Base-by-base conservation (phyloP, 805 yeast genomes). In the Ogataea ganodermae region DNA sequence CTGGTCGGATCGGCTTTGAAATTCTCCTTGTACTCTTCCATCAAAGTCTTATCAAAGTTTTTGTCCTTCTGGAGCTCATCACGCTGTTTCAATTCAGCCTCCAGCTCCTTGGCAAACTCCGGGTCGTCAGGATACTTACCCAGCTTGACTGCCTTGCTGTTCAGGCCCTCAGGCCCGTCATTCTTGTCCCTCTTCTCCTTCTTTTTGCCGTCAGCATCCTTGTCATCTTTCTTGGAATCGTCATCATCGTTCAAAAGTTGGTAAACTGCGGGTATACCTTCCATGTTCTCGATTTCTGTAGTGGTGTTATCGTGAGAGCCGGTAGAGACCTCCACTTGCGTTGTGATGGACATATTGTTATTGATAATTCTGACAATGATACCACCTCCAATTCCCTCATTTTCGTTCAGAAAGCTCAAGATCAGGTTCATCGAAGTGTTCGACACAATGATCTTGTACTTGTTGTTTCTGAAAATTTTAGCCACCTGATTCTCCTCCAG, bases 341-440 rank as follows among this genome's bases (percentile, higher is more conserved):
- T 75, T 10, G 72, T 65, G 6, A 82, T 78, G 42, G 76, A 83
- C 57, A 94, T 74, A 64, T 89, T 82, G 68, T 89, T 91, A 70
- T 94, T 94, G 52, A 94, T 83, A 41, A 89, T 76, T 56, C 97
- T 74, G 40, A 94, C 88, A 45, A 92, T 74, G 31, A 92, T 79
- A 2, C 91, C 85, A 2, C 98, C 98, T 35, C 98, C 98, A 45
- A 84, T 83, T 8, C 86, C 85, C 66, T 90, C 97, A 63, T 90
- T 89, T 61, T 92, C 97, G 63, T 89, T 96, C 45, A 94, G 68
- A 57, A 90, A 92, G 63, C 89, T 88, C 45, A 94, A 73, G 53
- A 94, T 75, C 56, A 92, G 70, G 63, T 90, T 94, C 61, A 92
- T 76, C 4, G 96, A 81, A 1, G 97, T 90, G 53, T 87, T 83